Evolutionary conservation across 2,329 filamentous ascomycete genomes (phyloP), one percentile per base, ranked within the genome.

Genomic region (Aschersonia sp.): DNA sequence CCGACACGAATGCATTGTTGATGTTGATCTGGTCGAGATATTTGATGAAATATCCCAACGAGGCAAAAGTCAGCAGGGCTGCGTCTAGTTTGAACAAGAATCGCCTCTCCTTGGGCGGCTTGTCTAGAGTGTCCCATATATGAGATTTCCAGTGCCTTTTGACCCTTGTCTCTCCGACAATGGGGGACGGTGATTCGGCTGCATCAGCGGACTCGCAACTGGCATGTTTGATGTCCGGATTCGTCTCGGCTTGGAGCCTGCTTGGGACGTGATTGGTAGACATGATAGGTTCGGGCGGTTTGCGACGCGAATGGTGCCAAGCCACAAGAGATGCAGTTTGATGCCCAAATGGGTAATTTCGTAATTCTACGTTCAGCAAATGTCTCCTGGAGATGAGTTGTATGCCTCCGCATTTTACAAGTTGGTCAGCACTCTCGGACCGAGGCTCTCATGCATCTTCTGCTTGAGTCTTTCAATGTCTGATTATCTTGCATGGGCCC

Each of bases 11-110:
- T 4, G 64, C 65, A 4, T 48, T 43, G 35, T 48, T 50, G 12
- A 49, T 53, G 12, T 52, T 52, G n/a, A 52, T 54, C 30, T 50
- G 49, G 43, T 56, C 54, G 9, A 78, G 66, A 49, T 76, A 74
- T 55, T 76, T 77, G 45, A 42, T 42, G 22, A 42, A 42, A n/a
- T 30, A 14, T 14, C 41, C 41, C 12, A 42, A 8, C 12, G n/a
- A 42, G 22, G 41, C 41, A 8, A 42, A 42, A 8, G 41, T 42
- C 8, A 42, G 22, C 8, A 42, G n/a, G 9, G 14, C n/a, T 5
- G 41, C 41, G 14, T 42, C 41, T 8, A 42, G 14, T 14, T 42
- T 42, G 41, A 42, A 42, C 9, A 42, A 14, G 41, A 42, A 42
- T 2, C 41, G 41, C 12, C 41, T 37, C n/a, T 42, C 41, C 14